These are phyloP conservation scores for Pseudisothecium myosuroides DNA, from an alignment of 225 moss, liverwort and hornwort genomes.

Conservation along the genomic window DNA sequence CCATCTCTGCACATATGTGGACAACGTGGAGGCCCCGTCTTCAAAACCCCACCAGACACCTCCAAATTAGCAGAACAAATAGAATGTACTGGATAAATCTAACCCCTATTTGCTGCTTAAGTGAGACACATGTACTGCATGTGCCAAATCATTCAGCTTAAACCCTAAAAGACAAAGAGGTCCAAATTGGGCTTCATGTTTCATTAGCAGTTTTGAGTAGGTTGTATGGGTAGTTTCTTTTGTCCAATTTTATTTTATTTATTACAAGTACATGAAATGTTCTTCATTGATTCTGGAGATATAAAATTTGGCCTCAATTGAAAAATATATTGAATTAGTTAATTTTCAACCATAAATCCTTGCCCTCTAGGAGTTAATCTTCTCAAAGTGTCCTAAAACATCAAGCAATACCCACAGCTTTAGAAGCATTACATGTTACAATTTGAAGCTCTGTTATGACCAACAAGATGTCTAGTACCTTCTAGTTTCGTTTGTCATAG, in stretches of 20 bases:
- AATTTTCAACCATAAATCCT: background rate
- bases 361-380: background rate
- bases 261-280: background rate
- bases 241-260: background rate
- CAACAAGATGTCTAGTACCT: constrained; percentile 20
- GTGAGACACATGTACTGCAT: background rate
- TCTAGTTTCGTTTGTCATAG: constrained; percentile 26
- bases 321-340: background rate
- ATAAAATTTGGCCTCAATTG: background rate
- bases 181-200: background rate
- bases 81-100: background rate
- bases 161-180: background rate
- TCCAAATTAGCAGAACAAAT: background rate
- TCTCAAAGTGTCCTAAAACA: background rate
- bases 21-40: constrained; percentile 53
- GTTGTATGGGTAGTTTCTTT: background rate
- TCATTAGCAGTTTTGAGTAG: background rate
- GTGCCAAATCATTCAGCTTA: background rate
- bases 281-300: background rate
- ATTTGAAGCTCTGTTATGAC: background rate
- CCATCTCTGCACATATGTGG: constrained; percentile 67
- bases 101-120: background rate
- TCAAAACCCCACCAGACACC: background rate
- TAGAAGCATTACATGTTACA: background rate
- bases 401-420: background rate